Evolutionary conservation across 169 alveolate genomes (phyloP).

Genomic region (Eimeria necatrix): DNA sequence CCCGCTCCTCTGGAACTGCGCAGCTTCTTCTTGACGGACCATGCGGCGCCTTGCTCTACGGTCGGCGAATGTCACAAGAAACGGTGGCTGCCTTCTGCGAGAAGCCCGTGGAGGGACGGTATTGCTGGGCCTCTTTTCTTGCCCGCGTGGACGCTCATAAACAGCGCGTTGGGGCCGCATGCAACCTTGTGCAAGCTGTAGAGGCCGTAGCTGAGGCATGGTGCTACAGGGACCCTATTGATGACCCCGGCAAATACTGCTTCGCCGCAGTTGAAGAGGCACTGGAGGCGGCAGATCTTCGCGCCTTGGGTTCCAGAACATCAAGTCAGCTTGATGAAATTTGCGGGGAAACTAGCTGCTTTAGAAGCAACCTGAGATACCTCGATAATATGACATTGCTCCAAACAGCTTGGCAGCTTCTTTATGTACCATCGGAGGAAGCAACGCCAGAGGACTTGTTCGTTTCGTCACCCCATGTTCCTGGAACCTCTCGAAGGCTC

Average conservation of each 20-base stretch:
- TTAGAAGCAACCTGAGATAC: constrained; percentile 83
- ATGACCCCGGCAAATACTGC: constrained; percentile 77
- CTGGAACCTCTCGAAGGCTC: not conserved
- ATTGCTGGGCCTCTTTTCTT: constrained; percentile 83
- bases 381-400: constrained; percentile 84
- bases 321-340: constrained; percentile 75
- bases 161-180: constrained; percentile 81
- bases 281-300: constrained; percentile 67
- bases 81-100: constrained; percentile 70
- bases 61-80: constrained; percentile 74
- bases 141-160: constrained; percentile 76
- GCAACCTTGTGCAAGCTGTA: constrained; percentile 80
- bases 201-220: constrained; percentile 85
- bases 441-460: constrained; percentile 13
- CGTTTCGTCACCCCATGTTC: not conserved
- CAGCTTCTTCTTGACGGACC: constrained; percentile 80
- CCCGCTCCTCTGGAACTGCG: not conserved
- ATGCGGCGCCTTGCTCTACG: constrained; percentile 78
- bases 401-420: constrained; percentile 85
- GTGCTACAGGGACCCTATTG: constrained; percentile 81
- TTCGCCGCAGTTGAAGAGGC: constrained; percentile 80
- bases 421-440: constrained; percentile 15
- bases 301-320: constrained; percentile 46
- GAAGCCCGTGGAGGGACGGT: constrained; percentile 72
- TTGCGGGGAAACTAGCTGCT: constrained; percentile 83